Evolutionary conservation across 495 filamentous ascomycete species (phyloP), one percentile per base, ranked within the genome.

Genomic region (Aspergillus carlsbadensis): DNA sequence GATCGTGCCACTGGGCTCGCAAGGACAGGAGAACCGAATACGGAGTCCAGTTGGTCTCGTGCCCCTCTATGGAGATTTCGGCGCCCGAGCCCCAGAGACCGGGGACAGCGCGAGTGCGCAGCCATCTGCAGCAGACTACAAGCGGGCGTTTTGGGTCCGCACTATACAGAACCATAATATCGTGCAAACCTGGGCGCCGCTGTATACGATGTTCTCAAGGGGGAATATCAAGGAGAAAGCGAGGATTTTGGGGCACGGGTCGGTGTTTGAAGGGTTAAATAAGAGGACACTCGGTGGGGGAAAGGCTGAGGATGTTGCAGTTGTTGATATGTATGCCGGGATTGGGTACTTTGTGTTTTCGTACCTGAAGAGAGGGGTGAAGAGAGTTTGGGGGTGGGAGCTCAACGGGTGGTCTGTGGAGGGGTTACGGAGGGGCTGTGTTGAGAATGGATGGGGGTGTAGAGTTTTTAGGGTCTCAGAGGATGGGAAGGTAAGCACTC

Each of bases 271-370:
- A 13, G 71, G 67, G 20, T 49, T 74, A 24, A 66, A 66, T 64
- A 65, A 53, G 49, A 15, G 31, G 11, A 67, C 57, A 7, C 64
- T 74, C 5, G 54, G 57, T 3, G 69, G 51, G 5, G 66, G 65
- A 54, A 29, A 10, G 1, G 56, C 72, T 8, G 40, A 34, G 1
- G 76, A 76, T 21, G 70, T 70, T 15, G 77, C 74, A 47, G 90
- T 88, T 0, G 83, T 94, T 0, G 92, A 97, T 67, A 71, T 97
- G 61, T 96, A 92, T 76, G 89, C 89, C 2, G 92, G 92, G 0
- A 95, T 97, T 57, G 92, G 92, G 2, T 97, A 97, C 68, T 97
- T 96, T 68, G 81, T 87, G 14, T 93, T 96, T 59, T 85, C 81
- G 33, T 96, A 94, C 65, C 75, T 85, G 17, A 79, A 75, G 55